Conservation (phyloP, 495 filamentous ascomycete species). For the Talaromyces liani region DNA sequence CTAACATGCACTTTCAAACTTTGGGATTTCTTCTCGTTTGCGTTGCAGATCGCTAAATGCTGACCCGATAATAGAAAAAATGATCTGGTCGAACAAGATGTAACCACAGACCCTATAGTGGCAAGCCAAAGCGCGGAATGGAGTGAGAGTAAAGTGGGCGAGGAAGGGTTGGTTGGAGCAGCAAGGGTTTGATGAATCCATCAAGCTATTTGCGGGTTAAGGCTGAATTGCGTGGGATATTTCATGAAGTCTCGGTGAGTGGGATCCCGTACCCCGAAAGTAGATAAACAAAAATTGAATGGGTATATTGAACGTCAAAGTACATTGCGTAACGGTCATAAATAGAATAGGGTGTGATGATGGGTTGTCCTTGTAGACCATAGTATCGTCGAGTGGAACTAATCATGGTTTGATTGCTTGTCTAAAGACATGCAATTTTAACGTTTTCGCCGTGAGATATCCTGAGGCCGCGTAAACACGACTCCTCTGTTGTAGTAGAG, state of each 20-base stretch:
- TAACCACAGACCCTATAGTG: background rate
- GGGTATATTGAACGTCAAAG: background rate
- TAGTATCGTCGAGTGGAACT: background rate
- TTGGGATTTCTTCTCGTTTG: background rate
- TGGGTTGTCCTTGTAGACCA: background rate
- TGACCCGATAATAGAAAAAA: background rate
- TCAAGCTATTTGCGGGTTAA: background rate
- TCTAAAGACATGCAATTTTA: background rate
- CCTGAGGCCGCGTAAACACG: background rate
- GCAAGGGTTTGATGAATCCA: background rate
- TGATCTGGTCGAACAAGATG: background rate
- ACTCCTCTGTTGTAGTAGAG: background rate
- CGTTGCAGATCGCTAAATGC: background rate
- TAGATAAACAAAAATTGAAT: background rate
- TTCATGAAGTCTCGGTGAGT: background rate
- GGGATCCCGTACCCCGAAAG: background rate
- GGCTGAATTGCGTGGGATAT: background rate
- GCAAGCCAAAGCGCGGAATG: background rate
- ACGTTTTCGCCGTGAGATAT: background rate
- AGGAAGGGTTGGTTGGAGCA: background rate
- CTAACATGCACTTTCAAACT: background rate
- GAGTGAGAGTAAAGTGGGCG: background rate
- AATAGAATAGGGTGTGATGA: background rate
- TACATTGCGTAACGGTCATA: background rate
- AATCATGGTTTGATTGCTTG: background rate